phyloP scores from a whole-genome alignment of 768 basidiomycete species.

The Boletales sp. region DNA sequence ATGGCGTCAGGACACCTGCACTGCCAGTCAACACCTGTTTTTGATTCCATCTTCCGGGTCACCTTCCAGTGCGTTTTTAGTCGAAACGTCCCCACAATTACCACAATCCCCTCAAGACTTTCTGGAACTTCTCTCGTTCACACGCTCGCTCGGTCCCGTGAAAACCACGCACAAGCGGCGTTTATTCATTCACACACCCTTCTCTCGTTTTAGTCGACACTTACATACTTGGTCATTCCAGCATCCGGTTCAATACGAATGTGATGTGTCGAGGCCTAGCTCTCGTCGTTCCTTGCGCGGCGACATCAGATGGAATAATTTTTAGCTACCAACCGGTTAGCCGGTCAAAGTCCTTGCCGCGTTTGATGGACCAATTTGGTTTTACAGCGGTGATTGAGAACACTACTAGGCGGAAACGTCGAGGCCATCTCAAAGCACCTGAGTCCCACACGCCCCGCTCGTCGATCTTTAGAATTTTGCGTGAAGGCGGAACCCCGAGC shows the following conservation, averaged over 20 bases:
- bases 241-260: not conserved
- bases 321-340: too few species aligned
- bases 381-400: too few species aligned
- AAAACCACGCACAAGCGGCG: not conserved
- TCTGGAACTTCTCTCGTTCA: not conserved
- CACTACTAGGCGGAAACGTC: too few species aligned
- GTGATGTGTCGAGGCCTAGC: not conserved
- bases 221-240: not conserved
- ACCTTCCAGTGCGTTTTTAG: not conserved
- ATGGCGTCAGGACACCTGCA: not conserved
- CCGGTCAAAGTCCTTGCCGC: too few species aligned
- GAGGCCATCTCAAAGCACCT: too few species aligned
- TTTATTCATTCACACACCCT: not conserved
- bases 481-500: too few species aligned
- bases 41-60: too few species aligned
- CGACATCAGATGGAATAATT: too few species aligned
- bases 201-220: not conserved
- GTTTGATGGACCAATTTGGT: too few species aligned
- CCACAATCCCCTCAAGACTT: not conserved
- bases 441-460: too few species aligned
- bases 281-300: not conserved
- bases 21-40: too few species aligned
- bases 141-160: conserved; percentile 1
- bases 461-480: too few species aligned
- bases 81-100: not conserved